Evolutionary conservation across 768 basidiomycete species (phyloP).

Genomic region (Cyclocybe cylindracea): DNA sequence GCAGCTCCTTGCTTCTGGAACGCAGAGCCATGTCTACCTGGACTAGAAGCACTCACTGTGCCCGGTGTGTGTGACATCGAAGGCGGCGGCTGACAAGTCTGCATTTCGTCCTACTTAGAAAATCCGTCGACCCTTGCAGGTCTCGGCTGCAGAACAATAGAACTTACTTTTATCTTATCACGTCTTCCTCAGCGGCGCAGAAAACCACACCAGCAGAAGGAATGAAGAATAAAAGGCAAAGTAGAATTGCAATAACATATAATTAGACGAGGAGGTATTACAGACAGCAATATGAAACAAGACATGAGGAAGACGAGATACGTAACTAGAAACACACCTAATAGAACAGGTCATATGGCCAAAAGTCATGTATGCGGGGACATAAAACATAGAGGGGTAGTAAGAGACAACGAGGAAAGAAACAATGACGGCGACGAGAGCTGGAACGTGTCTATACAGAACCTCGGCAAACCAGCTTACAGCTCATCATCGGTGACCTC

Average conservation of each 20-base stretch:
- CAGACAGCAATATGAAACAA: constrained; percentile 20
- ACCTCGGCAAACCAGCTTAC: constrained; percentile 27
- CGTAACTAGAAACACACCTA: constrained; percentile 21
- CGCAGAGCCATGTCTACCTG: too few species aligned
- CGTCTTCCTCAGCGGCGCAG: too few species aligned
- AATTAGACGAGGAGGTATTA: constrained; percentile 16
- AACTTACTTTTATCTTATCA: too few species aligned
- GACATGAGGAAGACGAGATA: constrained; percentile 12
- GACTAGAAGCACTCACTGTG: too few species aligned
- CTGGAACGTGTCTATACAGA: constrained; percentile 14
- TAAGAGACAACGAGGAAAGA: constrained; percentile 6
- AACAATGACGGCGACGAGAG: constrained; percentile 1
- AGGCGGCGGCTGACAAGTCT: too few species aligned
- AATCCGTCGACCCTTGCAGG: too few species aligned
- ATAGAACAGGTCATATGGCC: constrained; percentile 18
- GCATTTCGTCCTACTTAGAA: too few species aligned
- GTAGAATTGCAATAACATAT: constrained; percentile 23
- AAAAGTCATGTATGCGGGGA: constrained; percentile 13
- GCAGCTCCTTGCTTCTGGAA: too few species aligned
- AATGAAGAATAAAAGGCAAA: constrained; percentile 11
- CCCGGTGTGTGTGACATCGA: too few species aligned
- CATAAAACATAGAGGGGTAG: constrained; percentile 8
- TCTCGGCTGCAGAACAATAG: too few species aligned
- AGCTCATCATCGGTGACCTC: constrained; percentile 72
- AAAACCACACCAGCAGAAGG: neutral